Conservation (phyloP, 1,284 basidiomycete species). For the Sutorius eximius region DNA sequence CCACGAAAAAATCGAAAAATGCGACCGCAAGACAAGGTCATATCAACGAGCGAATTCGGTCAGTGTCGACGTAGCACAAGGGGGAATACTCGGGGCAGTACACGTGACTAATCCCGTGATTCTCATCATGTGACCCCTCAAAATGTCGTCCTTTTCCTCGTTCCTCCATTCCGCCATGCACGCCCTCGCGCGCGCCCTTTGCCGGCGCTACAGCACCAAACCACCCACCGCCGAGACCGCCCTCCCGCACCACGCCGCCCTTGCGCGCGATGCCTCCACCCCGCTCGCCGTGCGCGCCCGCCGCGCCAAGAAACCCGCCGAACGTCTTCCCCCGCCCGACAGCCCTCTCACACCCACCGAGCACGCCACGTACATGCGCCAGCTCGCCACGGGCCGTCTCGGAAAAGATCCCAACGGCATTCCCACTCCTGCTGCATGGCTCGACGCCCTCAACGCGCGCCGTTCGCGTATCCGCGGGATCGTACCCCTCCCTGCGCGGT, state of each 20-base stretch:
- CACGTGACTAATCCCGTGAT: slow-evolving; percentile 1
- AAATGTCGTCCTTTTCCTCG: neutral
- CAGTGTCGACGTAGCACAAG: neutral
- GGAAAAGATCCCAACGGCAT: slow-evolving; percentile 40
- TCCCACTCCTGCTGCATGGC: slow-evolving; percentile 55
- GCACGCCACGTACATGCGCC: slow-evolving; percentile 56
- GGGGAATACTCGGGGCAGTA: too few species aligned
- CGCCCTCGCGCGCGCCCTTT: slow-evolving; percentile 32
- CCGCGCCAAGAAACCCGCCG: slow-evolving; percentile 51
- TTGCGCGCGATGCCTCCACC: slow-evolving; percentile 64
- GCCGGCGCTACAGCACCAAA: slow-evolving; percentile 52
- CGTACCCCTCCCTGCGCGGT: slow-evolving; percentile 30
- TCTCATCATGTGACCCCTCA: neutral
- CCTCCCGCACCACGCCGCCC: slow-evolving; percentile 46
- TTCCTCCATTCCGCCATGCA: slow-evolving; percentile 21
- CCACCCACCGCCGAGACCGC: slow-evolving; percentile 34
- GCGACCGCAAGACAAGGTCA: slow-evolving; percentile 32
- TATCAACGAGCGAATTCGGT: slow-evolving; percentile 12
- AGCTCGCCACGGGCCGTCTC: slow-evolving; percentile 53
- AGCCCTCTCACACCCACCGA: slow-evolving; percentile 67
- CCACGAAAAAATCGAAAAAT: slow-evolving; percentile 45
- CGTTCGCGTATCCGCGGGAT: slow-evolving; percentile 69
- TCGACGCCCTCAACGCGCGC: slow-evolving; percentile 52
- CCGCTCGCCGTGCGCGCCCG: slow-evolving; percentile 72
- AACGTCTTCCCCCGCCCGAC: slow-evolving; percentile 37